A percentile compares a stretch with the other conserved stretches of the same genome.
Conservation (phyloP, 2,329 filamentous ascomycete species). For the Penicillium sp. region DNA sequence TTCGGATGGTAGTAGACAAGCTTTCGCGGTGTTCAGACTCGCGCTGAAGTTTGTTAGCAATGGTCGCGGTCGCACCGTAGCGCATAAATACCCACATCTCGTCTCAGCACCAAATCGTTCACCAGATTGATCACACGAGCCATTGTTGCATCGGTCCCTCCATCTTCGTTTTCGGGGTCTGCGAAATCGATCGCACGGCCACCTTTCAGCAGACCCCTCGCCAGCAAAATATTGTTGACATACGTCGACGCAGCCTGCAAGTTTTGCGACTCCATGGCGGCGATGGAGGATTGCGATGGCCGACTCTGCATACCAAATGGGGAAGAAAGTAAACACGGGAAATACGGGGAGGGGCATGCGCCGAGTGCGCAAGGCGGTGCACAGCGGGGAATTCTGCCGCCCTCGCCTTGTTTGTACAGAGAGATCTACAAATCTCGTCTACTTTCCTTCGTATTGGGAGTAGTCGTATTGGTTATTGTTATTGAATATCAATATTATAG, state of each 20-base stretch:
- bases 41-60: conserved; percentile 56
- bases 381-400: conserved; percentile 8
- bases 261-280: conserved; percentile 50
- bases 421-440: background rate
- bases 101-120: conserved; percentile 85
- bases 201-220: conserved; percentile 62
- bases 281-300: conserved; percentile 15
- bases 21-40: conserved; percentile 87
- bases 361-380: conserved; percentile 25
- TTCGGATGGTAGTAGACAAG: conserved; percentile 74
- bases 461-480: no score
- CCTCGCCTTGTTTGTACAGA: background rate
- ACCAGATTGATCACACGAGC: conserved; percentile 87
- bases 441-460: no score
- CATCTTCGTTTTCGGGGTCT: conserved; percentile 64
- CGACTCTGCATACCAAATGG: conserved; percentile 32
- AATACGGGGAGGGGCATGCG: conserved; percentile 18
- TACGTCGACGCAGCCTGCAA: conserved; percentile 64
- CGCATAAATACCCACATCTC: conserved; percentile 67
- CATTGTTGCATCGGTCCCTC: conserved; percentile 67
- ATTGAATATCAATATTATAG: no score
- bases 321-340: conserved; percentile 47
- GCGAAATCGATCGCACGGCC: conserved; percentile 73
- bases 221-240: conserved; percentile 66
- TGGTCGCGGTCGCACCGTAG: background rate